phyloP scores from a whole-genome alignment of 495 filamentous ascomycete genomes.

The Xylaria cubensis region DNA sequence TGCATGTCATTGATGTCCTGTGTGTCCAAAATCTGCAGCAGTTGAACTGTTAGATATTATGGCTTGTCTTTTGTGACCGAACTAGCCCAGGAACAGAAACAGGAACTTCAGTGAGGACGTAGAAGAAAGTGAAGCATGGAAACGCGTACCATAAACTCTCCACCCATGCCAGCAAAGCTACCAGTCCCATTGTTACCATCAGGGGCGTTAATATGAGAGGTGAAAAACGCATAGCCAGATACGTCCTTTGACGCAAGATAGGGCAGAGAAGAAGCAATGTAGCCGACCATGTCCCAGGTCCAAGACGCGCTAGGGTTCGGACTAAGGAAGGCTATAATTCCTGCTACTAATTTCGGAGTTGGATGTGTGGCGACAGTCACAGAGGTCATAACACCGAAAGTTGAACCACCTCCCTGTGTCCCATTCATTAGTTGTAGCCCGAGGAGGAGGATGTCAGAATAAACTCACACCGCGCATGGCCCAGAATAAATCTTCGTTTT shows the following conservation, averaged over 20 bases:
- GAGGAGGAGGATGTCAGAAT: not conserved
- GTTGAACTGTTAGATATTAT: not conserved
- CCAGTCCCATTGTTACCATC: slow-evolving; percentile 30
- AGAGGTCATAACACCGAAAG: slow-evolving; percentile 67
- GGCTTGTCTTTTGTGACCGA: not conserved
- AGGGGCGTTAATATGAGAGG: slow-evolving; percentile 36
- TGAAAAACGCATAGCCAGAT: slow-evolving; percentile 48
- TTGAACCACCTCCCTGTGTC: slow-evolving; percentile 64
- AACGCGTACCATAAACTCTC: slow-evolving; percentile 26
- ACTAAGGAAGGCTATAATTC: slow-evolving; percentile 33
- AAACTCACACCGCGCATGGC: slow-evolving; percentile 64
- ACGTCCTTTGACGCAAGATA: slow-evolving; percentile 45
- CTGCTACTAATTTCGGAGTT: slow-evolving; percentile 35
- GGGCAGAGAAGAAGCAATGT: slow-evolving; percentile 47
- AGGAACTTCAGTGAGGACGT: not conserved
- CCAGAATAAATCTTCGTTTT: slow-evolving; percentile 70
- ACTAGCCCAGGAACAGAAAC: not conserved
- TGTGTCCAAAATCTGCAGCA: slow-evolving; percentile 32
- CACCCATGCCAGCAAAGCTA: slow-evolving; percentile 43
- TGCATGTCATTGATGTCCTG: slow-evolving; percentile 46
- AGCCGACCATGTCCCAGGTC: slow-evolving; percentile 44
- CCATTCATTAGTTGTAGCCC: not conserved
- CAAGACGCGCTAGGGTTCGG: slow-evolving; percentile 18
- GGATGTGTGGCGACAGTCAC: slow-evolving; percentile 56
- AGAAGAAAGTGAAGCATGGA: not conserved